phyloP scores from a whole-genome alignment of 805 yeast species.

The Wickerhamiella bombiphila region DNA sequence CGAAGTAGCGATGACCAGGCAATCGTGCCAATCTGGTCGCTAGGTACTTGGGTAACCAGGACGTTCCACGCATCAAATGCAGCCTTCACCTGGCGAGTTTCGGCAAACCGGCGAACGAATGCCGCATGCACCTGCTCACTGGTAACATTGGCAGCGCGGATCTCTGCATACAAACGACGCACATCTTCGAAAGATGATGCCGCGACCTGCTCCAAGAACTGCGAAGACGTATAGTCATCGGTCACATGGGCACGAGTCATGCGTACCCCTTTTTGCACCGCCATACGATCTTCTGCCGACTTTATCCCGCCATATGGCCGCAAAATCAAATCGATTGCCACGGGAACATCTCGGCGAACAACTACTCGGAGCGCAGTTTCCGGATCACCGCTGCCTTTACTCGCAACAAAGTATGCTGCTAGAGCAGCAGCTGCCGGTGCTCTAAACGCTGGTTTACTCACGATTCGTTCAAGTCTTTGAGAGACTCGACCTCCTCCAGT shows the following conservation, averaged over 20 bases:
- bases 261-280: conserved; percentile 14
- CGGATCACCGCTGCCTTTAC: background rate
- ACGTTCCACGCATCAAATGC: conserved; percentile 35
- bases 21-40: conserved; percentile 27
- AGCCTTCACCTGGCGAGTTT: conserved; percentile 15
- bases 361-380: conserved; percentile 19
- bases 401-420: conserved; percentile 20
- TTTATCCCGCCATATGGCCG: conserved; percentile 8
- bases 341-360: conserved; percentile 19
- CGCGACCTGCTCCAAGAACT: conserved; percentile 15
- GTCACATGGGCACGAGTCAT: conserved; percentile 9
- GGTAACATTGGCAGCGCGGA: conserved; percentile 11
- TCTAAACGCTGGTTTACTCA: conserved; percentile 15
- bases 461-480: conserved; percentile 5
- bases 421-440: conserved; percentile 23
- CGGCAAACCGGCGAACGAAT: conserved; percentile 21
- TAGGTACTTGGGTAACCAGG: conserved; percentile 22
- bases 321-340: conserved; percentile 7
- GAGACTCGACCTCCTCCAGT: background rate
- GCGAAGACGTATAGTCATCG: conserved; percentile 12
- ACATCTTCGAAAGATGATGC: conserved; percentile 18
- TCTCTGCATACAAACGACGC: conserved; percentile 18
- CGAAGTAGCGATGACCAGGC: conserved; percentile 49
- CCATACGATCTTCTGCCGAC: conserved; percentile 4
- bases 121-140: conserved; percentile 20